Base-by-base conservation (phyloP, 2,329 filamentous ascomycete species). In the Penicillium verrucosum region DNA sequence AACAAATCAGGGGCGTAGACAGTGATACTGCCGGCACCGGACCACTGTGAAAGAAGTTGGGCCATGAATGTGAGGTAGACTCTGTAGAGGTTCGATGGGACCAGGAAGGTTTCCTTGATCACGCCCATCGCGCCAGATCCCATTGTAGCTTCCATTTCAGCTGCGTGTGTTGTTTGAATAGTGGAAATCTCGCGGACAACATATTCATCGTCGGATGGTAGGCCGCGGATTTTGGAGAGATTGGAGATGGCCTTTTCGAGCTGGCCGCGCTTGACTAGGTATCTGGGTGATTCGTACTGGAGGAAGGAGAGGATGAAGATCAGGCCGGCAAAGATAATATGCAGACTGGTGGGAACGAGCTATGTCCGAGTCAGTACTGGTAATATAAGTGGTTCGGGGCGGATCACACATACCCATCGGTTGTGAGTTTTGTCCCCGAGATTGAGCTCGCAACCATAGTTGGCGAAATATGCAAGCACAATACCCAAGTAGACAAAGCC, bases 1-100 rank as follows among this genome's bases (percentile, higher is more conserved):
- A 93, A 92, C 51, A 92, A 83, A 58, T 90, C 83, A 0, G 86
- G 83, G 0, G 89, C 89, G 67, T 92, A 92, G 16, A 92, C 81
- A 0, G 89, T 92, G 72, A 92, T 91, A 40, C 81, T 85, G 5
- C 85, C 85, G 0, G 88, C 87, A 1, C 89, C 89, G 0, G 82
- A 86, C 88, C 88, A 92, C 68, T 93, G 89, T 0, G 82, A 82
- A 0, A 92, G 79, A 47, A 93, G 72, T 72, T 93, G 89, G 0
- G 86, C 84, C 75, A 85, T 82, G 54, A 85, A 76, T 34, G 85
- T 81, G 27, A 93, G 79, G 70, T 88, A 88, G 5, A 92, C 78
- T 4, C 89, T 68, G 75, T 92, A 92, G 4, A 89, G 75, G 73
- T 92, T 92, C 68, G 82, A 83, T 25, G 82, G 84, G 59, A 85